A percentile compares a stretch with the other conserved stretches of the same genome.
Evolutionary conservation across 2,329 filamentous ascomycete species (phyloP).

Genomic region (Pleoardoris graminearum): DNA sequence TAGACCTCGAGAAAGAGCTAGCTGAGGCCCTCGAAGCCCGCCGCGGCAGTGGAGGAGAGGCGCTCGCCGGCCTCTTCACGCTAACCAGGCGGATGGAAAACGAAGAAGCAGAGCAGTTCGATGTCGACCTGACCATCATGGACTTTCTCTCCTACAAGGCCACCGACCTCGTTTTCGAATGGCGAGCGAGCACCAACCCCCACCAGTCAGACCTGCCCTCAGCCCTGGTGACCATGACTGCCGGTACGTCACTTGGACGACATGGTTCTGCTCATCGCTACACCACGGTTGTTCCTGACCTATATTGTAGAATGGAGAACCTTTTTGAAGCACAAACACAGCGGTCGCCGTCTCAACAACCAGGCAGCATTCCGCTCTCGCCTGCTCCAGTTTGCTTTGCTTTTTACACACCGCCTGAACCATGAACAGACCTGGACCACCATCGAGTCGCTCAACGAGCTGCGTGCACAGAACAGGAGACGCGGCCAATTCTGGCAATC

Average conservation of each 20-base stretch:
- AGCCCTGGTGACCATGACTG: constrained; percentile 39
- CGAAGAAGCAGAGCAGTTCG: constrained; percentile 46
- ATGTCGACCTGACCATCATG: constrained; percentile 60
- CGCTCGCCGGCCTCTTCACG: constrained; percentile 34
- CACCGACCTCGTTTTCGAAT: constrained; percentile 48
- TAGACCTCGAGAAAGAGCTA: constrained; percentile 31
- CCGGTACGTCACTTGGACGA: constrained; percentile 33
- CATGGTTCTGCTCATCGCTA: neutral
- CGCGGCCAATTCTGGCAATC: constrained; percentile 36
- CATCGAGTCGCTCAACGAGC: constrained; percentile 35
- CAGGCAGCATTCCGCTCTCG: constrained; percentile 54
- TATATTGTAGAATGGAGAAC: constrained; percentile 46
- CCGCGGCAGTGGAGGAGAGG: constrained; percentile 21
- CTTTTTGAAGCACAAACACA: constrained; percentile 49
- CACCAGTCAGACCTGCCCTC: constrained; percentile 38
- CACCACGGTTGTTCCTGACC: constrained; percentile 10
- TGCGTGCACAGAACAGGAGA: constrained; percentile 43
- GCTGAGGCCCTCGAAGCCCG: constrained; percentile 21
- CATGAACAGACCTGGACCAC: constrained; percentile 46
- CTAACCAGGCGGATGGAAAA: constrained; percentile 40
- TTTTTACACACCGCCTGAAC: constrained; percentile 50
- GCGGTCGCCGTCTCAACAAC: constrained; percentile 36
- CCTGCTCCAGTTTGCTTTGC: constrained; percentile 52
- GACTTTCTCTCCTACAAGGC: constrained; percentile 59
- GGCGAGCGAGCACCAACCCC: constrained; percentile 33